These are phyloP conservation scores for Aspergillus japonicus DNA, from an alignment of 2,329 filamentous ascomycete species.

Conservation along the genomic window DNA sequence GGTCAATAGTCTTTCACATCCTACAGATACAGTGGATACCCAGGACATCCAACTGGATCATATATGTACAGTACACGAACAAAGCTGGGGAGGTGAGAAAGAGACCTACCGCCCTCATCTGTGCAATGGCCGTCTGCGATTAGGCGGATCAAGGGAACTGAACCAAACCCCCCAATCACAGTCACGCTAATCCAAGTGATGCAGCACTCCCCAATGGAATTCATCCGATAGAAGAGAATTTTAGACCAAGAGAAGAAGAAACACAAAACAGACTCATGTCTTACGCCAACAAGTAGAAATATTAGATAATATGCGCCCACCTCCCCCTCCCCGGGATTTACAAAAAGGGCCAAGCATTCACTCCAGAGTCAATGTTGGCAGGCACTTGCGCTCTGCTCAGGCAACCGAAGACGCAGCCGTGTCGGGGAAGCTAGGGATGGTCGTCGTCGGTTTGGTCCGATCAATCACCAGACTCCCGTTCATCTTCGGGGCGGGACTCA, in stretches of 20 bases:
- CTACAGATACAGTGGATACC: no score
- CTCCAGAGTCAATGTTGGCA: background rate
- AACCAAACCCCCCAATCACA: background rate
- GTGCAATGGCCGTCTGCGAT: no score
- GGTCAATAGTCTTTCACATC: no score
- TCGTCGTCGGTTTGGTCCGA: conserved; percentile 19
- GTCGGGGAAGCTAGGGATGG: conserved; percentile 8
- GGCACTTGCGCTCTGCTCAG: conserved; percentile 4
- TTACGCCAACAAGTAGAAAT: background rate
- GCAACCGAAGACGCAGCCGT: conserved; percentile 21
- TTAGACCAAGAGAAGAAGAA: background rate
- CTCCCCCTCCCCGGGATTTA: no score
- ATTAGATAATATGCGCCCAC: conserved; percentile 1
- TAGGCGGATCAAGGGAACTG: no score
- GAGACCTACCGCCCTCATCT: no score
- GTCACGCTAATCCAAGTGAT: background rate
- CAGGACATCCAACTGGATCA: no score
- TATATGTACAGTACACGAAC: no score
- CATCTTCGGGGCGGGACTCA: conserved; percentile 25
- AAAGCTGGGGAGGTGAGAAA: no score
- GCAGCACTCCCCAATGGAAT: background rate
- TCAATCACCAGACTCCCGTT: conserved; percentile 26
- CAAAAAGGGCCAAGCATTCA: no score
- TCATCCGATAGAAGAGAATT: background rate
- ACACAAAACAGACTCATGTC: background rate